Evolutionary conservation across 352 stramenopile genomes (phyloP).

Genomic region (Phytopythium boreale): DNA sequence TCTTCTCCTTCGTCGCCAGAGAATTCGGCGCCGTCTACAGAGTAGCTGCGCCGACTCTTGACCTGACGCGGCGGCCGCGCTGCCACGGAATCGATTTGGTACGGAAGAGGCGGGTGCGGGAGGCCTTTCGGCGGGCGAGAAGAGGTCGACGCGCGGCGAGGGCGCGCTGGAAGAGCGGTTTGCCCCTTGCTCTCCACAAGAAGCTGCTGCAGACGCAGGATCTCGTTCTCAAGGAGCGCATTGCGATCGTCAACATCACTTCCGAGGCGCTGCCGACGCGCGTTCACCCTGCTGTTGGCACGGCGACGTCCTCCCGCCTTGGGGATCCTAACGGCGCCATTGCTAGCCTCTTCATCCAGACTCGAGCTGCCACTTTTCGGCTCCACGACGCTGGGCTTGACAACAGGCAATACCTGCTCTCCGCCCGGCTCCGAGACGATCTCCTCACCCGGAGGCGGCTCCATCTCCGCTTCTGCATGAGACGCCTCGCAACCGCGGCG

Average conservation of each 20-base stretch:
- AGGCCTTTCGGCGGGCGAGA: conserved; percentile 18
- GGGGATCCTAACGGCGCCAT: background rate
- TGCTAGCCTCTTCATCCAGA: conserved; percentile 2
- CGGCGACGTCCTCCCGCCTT: background rate
- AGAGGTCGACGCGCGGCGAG: conserved; percentile 15
- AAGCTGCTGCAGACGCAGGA: conserved; percentile 73
- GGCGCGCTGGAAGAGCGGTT: conserved; percentile 7
- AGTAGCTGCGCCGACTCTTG: conserved; percentile 38
- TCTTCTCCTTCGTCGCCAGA: conserved; percentile 36
- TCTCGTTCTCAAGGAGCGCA: conserved; percentile 56
- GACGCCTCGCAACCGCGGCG: conserved; percentile 19
- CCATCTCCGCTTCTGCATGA: conserved; percentile 20
- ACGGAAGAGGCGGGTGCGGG: conserved; percentile 12
- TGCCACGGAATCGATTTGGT: conserved; percentile 17
- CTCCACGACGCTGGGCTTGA: background rate
- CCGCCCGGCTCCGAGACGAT: conserved; percentile 8
- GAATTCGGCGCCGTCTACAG: conserved; percentile 34
- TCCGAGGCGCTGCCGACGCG: conserved; percentile 12
- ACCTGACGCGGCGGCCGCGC: conserved; percentile 11
- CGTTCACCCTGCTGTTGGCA: conserved; percentile 3
- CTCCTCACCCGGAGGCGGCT: conserved; percentile 26
- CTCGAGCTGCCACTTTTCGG: conserved; percentile 1
- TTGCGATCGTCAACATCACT: conserved; percentile 41
- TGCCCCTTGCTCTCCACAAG: conserved; percentile 49
- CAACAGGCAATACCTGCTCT: background rate